Evolutionary conservation across 371 early-diverging fungal genomes (phyloP).

Genomic region (Nematocida displodere): DNA sequence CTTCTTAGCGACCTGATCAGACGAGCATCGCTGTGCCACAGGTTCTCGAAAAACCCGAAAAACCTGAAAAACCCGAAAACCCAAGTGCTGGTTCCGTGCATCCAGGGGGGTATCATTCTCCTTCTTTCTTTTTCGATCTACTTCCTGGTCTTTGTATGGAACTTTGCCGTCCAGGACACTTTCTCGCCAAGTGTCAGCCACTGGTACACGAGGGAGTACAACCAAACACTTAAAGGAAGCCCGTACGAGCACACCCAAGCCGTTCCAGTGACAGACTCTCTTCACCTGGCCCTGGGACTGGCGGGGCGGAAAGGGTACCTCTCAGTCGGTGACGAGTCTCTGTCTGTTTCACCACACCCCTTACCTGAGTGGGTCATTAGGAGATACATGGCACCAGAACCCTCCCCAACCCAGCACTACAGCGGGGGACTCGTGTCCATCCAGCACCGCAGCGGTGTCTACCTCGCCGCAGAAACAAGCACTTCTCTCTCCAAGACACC

Average conservation of each 20-base stretch:
- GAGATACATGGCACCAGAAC: neutral
- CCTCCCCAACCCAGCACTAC: neutral
- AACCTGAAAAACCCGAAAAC: neutral
- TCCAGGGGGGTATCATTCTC: slow-evolving; percentile 8
- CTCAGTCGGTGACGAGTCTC: neutral
- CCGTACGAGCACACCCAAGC: neutral
- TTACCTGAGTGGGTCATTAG: too few species aligned
- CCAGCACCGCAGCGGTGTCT: neutral
- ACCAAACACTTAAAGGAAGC: neutral
- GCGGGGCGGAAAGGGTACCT: neutral
- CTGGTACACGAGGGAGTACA: slow-evolving; percentile 8
- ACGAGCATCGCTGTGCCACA: neutral
- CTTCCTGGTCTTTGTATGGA: neutral
- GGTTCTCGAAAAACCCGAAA: neutral
- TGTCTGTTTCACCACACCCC: too few species aligned
- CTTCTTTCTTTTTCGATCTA: neutral
- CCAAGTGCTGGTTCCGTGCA: neutral
- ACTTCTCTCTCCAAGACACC: neutral
- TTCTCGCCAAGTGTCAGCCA: neutral
- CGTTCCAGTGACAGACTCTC: neutral
- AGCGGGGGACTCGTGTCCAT: neutral
- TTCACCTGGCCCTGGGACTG: neutral
- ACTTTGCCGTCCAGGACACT: slow-evolving; percentile 21
- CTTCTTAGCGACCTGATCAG: slow-evolving; percentile 3
- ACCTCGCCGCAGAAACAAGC: neutral